Evolutionary conservation across 1,284 basidiomycete genomes (phyloP).

Genomic region (Tremellales sp.): DNA sequence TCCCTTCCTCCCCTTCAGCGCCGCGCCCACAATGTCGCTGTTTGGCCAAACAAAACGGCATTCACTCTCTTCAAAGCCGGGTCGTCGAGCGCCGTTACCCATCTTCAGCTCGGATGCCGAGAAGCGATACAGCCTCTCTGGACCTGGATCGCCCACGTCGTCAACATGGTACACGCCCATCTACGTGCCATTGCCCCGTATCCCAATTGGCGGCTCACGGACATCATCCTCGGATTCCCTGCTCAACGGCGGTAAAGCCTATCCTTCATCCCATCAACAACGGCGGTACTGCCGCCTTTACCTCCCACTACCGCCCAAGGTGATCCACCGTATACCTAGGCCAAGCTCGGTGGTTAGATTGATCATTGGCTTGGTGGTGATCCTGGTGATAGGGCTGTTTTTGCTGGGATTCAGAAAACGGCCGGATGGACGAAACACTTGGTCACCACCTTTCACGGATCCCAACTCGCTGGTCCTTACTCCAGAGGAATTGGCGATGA

Average conservation of each 20-base stretch:
- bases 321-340: conserved; percentile 51
- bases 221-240: conserved; percentile 4
- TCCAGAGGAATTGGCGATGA: conserved; percentile 69
- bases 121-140: conserved; percentile 35
- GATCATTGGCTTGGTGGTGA: conserved; percentile 53
- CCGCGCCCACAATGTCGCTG: conserved; percentile 39
- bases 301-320: conserved; percentile 61
- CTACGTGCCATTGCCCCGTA: conserved; percentile 39
- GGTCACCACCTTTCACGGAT: conserved; percentile 66
- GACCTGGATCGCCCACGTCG: conserved; percentile 14
- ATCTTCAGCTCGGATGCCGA: conserved; percentile 32
- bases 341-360: conserved; percentile 51
- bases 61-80: conserved; percentile 23
- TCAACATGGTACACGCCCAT: conserved; percentile 39
- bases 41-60: conserved; percentile 48
- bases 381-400: conserved; percentile 48
- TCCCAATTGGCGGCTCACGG: conserved; percentile 16
- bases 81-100: conserved; percentile 45
- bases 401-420: conserved; percentile 57
- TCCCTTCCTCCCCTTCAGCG: neutral
- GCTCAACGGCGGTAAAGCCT: conserved; percentile 18
- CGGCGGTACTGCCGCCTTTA: conserved; percentile 34
- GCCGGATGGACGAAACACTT: conserved; percentile 52
- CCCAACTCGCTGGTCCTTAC: conserved; percentile 72
- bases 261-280: conserved; percentile 5